Conservation (phyloP, 1,284 basidiomycete species). For the Apiotrichum gracile region DNA sequence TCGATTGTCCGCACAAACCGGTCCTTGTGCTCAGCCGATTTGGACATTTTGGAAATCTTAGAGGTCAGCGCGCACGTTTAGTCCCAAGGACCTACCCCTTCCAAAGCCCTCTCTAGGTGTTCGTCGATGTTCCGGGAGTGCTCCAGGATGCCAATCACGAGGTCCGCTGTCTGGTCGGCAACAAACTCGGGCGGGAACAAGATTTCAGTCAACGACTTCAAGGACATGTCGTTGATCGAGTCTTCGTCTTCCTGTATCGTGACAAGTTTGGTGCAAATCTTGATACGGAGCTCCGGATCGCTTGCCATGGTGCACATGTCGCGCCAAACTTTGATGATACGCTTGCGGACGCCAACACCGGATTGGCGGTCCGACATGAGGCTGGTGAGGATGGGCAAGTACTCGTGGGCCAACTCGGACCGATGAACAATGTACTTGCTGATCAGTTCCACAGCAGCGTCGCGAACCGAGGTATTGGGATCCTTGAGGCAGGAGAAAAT, state of each 20-base stretch:
- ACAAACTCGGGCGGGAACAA: constrained; percentile 58
- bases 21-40: constrained; percentile 10
- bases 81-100: constrained; percentile 50
- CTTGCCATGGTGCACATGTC: constrained; percentile 66
- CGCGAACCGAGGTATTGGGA: constrained; percentile 84
- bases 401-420: constrained; percentile 73
- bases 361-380: constrained; percentile 90
- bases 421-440: constrained; percentile 89
- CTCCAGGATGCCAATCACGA: constrained; percentile 78
- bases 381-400: constrained; percentile 77
- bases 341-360: constrained; percentile 84
- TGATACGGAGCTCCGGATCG: constrained; percentile 58
- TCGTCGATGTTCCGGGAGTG: constrained; percentile 75
- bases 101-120: constrained; percentile 75
- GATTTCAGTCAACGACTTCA: constrained; percentile 79
- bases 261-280: constrained; percentile 78
- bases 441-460: constrained; percentile 90
- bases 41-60: constrained; percentile 5
- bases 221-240: constrained; percentile 80
- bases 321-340: constrained; percentile 88
- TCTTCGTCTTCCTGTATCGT: constrained; percentile 87
- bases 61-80: not conserved
- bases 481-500: constrained; percentile 87
- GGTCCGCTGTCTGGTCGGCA: constrained; percentile 54
- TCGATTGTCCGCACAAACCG: constrained; percentile 58